Percentiles rank a stretch among this genome's conserved stretches.
Conservation (phyloP, 192 early-diverging fungal species). For the Endogone sp. region DNA sequence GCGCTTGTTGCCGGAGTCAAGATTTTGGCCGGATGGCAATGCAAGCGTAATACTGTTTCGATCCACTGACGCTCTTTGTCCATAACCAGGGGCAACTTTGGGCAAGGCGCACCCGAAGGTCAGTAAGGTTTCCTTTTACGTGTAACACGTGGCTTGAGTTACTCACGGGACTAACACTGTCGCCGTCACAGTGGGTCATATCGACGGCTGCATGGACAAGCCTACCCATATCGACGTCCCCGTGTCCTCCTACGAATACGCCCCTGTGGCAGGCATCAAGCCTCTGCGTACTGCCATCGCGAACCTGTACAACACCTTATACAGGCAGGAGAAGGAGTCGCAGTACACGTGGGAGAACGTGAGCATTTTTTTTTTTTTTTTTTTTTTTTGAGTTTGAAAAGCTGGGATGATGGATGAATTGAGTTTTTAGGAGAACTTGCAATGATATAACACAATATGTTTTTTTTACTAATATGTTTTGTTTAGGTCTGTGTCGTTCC, state of each 20-base stretch:
- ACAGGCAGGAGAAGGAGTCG: constrained; percentile 32
- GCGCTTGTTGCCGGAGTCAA: too few relatives aligned
- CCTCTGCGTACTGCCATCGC: constrained; percentile 40
- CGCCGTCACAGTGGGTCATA: constrained; percentile 23
- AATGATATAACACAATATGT: too few relatives aligned
- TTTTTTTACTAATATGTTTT: background rate
- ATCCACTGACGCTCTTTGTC: background rate
- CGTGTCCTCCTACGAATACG: constrained; percentile 29
- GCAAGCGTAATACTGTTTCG: background rate
- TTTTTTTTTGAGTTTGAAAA: background rate
- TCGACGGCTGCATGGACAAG: constrained; percentile 35
- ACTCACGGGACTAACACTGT: too few relatives aligned
- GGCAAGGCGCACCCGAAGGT: constrained; percentile 51
- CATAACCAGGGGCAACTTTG: constrained; percentile 24
- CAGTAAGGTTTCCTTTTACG: too few relatives aligned
- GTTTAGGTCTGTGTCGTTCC: constrained; percentile 46
- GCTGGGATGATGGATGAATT: background rate
- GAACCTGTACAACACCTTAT: constrained; percentile 45
- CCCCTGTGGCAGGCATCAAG: constrained; percentile 41
- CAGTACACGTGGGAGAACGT: constrained; percentile 51
- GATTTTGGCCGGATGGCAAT: too few relatives aligned
- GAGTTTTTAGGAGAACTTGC: background rate
- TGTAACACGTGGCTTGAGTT: too few relatives aligned
- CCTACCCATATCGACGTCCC: constrained; percentile 17
- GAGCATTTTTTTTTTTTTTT: background rate